Conservation (phyloP, 169 alveolate species). For the Babesia ovata region DNA sequence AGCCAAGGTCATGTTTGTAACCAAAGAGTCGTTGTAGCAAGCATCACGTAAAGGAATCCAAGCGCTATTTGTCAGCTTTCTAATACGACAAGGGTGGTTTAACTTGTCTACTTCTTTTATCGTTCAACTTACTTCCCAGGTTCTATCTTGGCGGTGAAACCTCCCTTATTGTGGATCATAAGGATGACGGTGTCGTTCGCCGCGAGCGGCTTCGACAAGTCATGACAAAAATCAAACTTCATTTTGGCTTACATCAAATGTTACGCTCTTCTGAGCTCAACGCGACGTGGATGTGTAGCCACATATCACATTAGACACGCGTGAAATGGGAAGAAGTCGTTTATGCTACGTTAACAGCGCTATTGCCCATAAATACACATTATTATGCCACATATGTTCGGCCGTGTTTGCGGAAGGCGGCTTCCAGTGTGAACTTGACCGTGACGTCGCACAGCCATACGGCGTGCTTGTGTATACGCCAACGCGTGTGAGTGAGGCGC, state of each 20-base stretch:
- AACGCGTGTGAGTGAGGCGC: neutral
- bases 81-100: neutral
- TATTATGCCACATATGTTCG: no score
- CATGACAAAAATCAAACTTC: constrained; percentile 2
- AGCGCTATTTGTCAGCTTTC: no score
- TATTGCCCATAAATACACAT: no score
- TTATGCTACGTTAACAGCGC: neutral
- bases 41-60: no score
- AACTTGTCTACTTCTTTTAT: neutral
- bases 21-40: no score
- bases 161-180: constrained; percentile 53
- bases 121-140: constrained; percentile 35
- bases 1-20: neutral
- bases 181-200: constrained; percentile 58
- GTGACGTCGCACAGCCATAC: neutral
- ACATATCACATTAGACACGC: neutral
- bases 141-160: constrained; percentile 55
- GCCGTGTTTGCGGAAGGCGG: no score
- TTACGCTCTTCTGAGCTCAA: no score
- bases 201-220: constrained; percentile 31
- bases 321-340: neutral
- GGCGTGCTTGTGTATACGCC: neutral
- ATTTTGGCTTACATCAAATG: neutral
- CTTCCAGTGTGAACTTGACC: neutral
- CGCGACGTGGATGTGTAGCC: neutral